phyloP scores from a whole-genome alignment of 306 rosid genomes.

The Rosa lucieae region DNA sequence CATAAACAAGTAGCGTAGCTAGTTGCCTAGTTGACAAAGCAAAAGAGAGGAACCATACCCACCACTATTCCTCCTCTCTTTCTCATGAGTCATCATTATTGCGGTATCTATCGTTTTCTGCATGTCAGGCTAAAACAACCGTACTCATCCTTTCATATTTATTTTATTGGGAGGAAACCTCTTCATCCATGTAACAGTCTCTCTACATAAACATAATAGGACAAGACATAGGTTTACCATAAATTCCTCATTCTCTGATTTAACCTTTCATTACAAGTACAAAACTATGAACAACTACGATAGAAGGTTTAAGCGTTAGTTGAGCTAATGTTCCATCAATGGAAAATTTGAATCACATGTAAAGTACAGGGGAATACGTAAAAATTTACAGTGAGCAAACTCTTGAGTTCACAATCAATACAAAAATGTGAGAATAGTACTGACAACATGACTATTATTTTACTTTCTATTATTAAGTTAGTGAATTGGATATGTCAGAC shows the following conservation, averaged over 20 bases:
- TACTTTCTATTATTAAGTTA: too few species aligned
- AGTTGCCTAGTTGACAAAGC: constrained; percentile 54
- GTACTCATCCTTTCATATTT: constrained; percentile 26
- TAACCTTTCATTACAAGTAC: too few species aligned
- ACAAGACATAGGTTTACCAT: not conserved
- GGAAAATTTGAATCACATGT: too few species aligned
- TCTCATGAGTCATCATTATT: constrained; percentile 44
- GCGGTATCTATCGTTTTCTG: constrained; percentile 51
- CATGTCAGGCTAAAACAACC: constrained; percentile 29
- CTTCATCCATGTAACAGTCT: not conserved
- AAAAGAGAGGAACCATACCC: not conserved
- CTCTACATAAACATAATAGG: not conserved
- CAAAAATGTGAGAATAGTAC: too few species aligned
- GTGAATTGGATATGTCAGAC: too few species aligned
- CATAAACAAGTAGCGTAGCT: constrained; percentile 25
- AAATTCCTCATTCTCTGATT: not conserved
- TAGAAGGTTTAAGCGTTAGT: not conserved
- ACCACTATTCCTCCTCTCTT: constrained; percentile 5
- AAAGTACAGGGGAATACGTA: too few species aligned
- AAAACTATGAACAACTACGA: not conserved
- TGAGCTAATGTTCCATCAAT: too few species aligned
- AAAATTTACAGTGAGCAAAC: too few species aligned
- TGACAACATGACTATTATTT: too few species aligned
- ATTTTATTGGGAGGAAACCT: not conserved
- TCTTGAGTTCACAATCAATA: too few species aligned